Evolutionary conservation across 1,284 basidiomycete genomes (phyloP), one percentile per base, ranked within the genome.

Genomic region (Peniophora sp.): DNA sequence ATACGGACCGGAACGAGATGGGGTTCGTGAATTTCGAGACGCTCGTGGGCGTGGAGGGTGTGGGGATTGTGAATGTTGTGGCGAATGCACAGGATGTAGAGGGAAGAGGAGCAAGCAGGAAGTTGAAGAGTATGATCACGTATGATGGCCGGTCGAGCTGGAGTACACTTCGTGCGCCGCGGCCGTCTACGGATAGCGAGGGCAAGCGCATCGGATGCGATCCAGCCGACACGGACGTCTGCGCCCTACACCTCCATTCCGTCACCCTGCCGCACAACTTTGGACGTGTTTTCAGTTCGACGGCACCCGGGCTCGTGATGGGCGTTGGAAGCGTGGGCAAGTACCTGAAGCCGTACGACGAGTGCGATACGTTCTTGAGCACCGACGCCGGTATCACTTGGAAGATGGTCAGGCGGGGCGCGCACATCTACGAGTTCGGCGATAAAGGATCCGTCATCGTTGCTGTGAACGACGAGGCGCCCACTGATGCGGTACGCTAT

Each of bases 381-480:
- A 89, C 79, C 0, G 92, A 99, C 60, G 95, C 88, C 0, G 96
- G 96, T 2, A 60, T 93, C 6, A 82, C 79, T 0, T 99, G 96
- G 96, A 72, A 62, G 27, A 92, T 92, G 85, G 76, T 89, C 9
- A 74, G 74, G 39, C 73, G 71, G 52, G 85, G 86, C 19, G 90
- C 96, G 0, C 86, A 93, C 66, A 92, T 93, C 69, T 97, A 97
- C 64, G 94, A 97, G 66, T 96, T 98, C 66, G 96, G 96, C 16
- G 96, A 97, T 63, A 79, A 74, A 64, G 87, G 96, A 1, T 88
- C 86, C 56, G 77, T 98, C 32, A 69, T 98, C 32, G 83, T 98
- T 19, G 74, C 88, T 14, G 82, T 93, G 8, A 85, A 94, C 58
- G 94, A 99, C 61, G 94, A 97, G 60, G 85, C 89, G 39, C 65